Conservation (phyloP, 2,329 filamentous ascomycete genomes). For the Fonsecaea pugnacius region DNA sequence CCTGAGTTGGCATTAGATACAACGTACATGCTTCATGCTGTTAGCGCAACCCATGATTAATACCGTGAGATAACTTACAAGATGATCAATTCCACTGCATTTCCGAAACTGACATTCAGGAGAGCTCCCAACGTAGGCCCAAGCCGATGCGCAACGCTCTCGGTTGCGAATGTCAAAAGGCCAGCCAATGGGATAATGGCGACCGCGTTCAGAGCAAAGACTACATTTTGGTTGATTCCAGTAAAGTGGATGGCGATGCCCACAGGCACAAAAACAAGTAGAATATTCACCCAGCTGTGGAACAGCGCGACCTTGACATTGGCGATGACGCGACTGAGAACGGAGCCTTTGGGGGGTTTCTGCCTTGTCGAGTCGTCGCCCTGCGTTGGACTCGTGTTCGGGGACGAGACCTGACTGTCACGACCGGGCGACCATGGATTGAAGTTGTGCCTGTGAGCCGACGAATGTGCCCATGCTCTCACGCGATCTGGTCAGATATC, state of each 20-base stretch:
- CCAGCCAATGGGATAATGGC: slow-evolving; percentile 88
- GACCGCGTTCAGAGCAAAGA: slow-evolving; percentile 90
- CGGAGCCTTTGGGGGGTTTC: slow-evolving; percentile 28
- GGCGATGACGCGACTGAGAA: slow-evolving; percentile 22
- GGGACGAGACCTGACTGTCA: slow-evolving; percentile 7
- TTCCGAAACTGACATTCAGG: slow-evolving; percentile 88
- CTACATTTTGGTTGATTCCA: slow-evolving; percentile 60
- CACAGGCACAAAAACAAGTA: slow-evolving; percentile 76
- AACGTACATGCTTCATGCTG: slow-evolving; percentile 10
- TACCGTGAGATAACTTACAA: slow-evolving; percentile 21
- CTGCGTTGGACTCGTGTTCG: slow-evolving; percentile 7
- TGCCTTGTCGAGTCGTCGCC: slow-evolving; percentile 17
- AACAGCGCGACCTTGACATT: slow-evolving; percentile 69
- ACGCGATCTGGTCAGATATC: slow-evolving; percentile 28
- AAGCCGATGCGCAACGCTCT: slow-evolving; percentile 73
- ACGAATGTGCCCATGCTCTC: slow-evolving; percentile 35
- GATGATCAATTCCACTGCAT: slow-evolving; percentile 83
- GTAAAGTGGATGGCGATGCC: slow-evolving; percentile 77
- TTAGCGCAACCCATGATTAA: background rate
- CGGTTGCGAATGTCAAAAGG: slow-evolving; percentile 85
- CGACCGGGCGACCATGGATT: slow-evolving; percentile 32
- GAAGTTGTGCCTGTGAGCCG: slow-evolving; percentile 35
- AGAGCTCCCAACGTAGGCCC: slow-evolving; percentile 87
- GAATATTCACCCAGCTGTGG: slow-evolving; percentile 82
- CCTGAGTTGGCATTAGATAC: background rate